Evolutionary conservation across 805 yeast species (phyloP).

Genomic region (Saccharomycodes ludwigii): DNA sequence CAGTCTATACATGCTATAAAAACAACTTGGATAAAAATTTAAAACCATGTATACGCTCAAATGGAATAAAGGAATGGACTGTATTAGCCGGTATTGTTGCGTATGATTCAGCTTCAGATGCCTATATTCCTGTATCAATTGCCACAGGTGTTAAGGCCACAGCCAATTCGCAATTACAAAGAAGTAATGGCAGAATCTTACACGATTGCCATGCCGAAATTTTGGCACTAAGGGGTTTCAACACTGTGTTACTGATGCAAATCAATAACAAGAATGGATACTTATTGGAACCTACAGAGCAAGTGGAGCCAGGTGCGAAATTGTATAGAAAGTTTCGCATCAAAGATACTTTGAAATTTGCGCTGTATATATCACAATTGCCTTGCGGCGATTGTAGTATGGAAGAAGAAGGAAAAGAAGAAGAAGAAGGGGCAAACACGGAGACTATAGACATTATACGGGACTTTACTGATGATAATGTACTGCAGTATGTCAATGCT

Average conservation of each 20-base stretch:
- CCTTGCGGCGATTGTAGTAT: slow-evolving; percentile 92
- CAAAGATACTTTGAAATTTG: slow-evolving; percentile 31
- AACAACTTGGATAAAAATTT: slow-evolving; percentile 27
- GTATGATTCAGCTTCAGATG: slow-evolving; percentile 1
- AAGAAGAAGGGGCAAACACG: not conserved
- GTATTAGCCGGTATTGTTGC: slow-evolving; percentile 66
- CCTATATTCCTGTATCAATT: not conserved
- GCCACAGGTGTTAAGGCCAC: slow-evolving; percentile 78
- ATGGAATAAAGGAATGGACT: slow-evolving; percentile 71
- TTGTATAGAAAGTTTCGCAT: too few species aligned
- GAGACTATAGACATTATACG: too few species aligned
- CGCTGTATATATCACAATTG: slow-evolving; percentile 55
- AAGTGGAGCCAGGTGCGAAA: not conserved
- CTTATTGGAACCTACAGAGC: not conserved
- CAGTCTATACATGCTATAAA: slow-evolving; percentile 19
- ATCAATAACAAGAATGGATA: slow-evolving; percentile 11
- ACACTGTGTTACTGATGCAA: slow-evolving; percentile 43
- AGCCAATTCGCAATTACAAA: slow-evolving; percentile 38
- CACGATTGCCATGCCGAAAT: slow-evolving; percentile 93
- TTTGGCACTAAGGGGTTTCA: slow-evolving; percentile 58
- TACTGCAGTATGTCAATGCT: slow-evolving; percentile 18
- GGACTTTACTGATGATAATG: slow-evolving; percentile 8
- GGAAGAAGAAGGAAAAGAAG: slow-evolving; percentile 21
- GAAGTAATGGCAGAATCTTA: slow-evolving; percentile 43
- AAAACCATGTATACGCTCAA: slow-evolving; percentile 48